Evolutionary conservation across 208 protist genomes (phyloP), one percentile per base, ranked within the genome.

Genomic region (Leishmania tropica): DNA sequence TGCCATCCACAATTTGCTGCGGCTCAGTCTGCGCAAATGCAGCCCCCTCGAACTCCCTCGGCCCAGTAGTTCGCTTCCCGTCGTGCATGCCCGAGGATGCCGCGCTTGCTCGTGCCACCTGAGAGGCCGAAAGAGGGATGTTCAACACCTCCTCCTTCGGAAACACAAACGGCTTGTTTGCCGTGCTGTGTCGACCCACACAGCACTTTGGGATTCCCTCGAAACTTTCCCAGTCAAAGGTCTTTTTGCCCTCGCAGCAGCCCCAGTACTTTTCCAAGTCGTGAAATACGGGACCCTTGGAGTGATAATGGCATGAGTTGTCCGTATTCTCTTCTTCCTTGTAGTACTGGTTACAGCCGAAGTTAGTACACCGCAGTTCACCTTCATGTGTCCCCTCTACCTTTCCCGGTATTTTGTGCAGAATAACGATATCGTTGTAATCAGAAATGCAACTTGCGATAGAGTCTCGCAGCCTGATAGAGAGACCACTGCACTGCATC

Each of bases 201-300:
- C 81, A 62, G 75, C 93, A 97, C 7, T 92, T 83, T 2, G 92
- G 92, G 68, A 97, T 94, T 1, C 78, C 67, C 68, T 95, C 86
- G 68, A 97, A 97, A 1, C 89, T 85, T 53, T 97, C 95, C 93
- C 92, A 97, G 75, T 97, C 95, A 70, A 89, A 90, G 4, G 91
- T 93, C 53, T 94, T 94, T 56, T 90, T 88, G 31, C 81, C 77
- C 7, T 85, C 83, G 67, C 93, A 97, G 85, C 95, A 97, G 0
- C 85, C 80, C 92, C 93, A 97, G 74, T 95, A 89, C 85, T 96
- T 97, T 64, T 94, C 90, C 76, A 93, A 81, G 80, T 96, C 95
- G 68, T 96, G 93, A 83, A 97, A 97, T 2, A 96, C 91, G 3
- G 92, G 93, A 4, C 88, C 91, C 47, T 93, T 89, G 0, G 76